phyloP scores from a whole-genome alignment of 2,329 filamentous ascomycete species.

The Magnaporthiopsis rhizophila region DNA sequence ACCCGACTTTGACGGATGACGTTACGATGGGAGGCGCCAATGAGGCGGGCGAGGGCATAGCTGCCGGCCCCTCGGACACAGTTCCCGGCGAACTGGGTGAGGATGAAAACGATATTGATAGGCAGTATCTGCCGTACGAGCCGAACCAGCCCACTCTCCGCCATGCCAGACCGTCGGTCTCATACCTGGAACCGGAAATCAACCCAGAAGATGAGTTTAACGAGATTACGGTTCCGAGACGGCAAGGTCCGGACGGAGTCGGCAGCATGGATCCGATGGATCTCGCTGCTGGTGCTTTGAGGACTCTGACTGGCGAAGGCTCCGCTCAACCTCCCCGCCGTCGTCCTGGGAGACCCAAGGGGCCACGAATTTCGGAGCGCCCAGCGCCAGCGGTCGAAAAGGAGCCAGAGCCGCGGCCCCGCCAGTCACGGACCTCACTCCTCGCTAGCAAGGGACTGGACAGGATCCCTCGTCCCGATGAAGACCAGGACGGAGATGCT shows the following conservation, averaged over 20 bases:
- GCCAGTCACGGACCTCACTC: constrained; percentile 5
- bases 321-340: neutral
- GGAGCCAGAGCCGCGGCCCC: neutral
- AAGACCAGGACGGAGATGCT: neutral
- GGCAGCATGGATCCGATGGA: constrained; percentile 12
- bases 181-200: constrained; percentile 40
- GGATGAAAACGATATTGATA: neutral
- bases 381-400: neutral
- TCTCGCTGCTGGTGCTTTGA: constrained; percentile 24
- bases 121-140: constrained; percentile 23
- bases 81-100: constrained; percentile 8
- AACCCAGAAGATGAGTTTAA: constrained; percentile 36
- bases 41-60: constrained; percentile 9
- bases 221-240: constrained; percentile 21
- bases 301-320: constrained; percentile 17
- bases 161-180: constrained; percentile 42
- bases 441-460: constrained; percentile 6
- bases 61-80: constrained; percentile 1
- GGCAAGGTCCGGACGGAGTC: constrained; percentile 7
- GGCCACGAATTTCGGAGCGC: neutral
- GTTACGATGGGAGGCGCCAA: constrained; percentile 14
- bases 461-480: neutral
- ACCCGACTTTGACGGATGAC: constrained; percentile 39
- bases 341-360: constrained; percentile 1
- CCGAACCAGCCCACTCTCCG: constrained; percentile 40